These are phyloP conservation scores for Ceriops tagal DNA, from an alignment of 345 rosid genomes.

Conservation along the genomic window DNA sequence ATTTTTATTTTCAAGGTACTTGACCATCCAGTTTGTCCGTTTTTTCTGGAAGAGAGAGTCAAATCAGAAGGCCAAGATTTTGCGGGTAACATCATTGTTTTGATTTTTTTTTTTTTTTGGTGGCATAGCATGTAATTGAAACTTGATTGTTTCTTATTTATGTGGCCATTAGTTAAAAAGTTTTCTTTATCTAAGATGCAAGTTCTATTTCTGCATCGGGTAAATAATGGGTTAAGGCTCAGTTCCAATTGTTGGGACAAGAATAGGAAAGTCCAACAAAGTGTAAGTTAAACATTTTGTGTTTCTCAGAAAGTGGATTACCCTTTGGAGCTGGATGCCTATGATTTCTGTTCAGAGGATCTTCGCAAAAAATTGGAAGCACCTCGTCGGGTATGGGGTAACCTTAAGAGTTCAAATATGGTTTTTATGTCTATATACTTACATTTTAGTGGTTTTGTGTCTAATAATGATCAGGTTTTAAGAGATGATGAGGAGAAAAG, in stretches of 20 bases:
- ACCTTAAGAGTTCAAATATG: constrained; percentile 3
- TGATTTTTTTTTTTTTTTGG: no score
- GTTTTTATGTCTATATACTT: background rate
- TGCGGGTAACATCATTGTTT: constrained; percentile 49
- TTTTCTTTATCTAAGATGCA: no score
- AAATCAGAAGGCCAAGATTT: constrained; percentile 96
- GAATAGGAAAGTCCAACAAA: background rate
- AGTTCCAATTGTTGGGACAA: background rate
- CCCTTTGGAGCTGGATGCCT: constrained; percentile 88
- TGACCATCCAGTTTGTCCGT: constrained; percentile 95
- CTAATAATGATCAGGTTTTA: constrained; percentile 43
- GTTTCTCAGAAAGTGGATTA: constrained; percentile 89
- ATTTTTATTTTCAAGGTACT: constrained; percentile 54
- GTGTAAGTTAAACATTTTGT: constrained; percentile 7
- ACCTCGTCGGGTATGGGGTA: constrained; percentile 74
- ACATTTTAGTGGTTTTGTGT: background rate
- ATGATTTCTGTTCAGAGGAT: constrained; percentile 83
- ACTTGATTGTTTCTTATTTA: no score
- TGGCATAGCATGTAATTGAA: no score
- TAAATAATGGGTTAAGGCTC: background rate
- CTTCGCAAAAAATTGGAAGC: constrained; percentile 69
- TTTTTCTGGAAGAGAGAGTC: constrained; percentile 99
- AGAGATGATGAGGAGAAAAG: constrained; percentile 89
- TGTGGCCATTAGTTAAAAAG: no score
- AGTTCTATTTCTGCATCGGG: no score